Conservation (phyloP, 768 basidiomycete genomes). For the Leucocoprinus leucothites region DNA sequence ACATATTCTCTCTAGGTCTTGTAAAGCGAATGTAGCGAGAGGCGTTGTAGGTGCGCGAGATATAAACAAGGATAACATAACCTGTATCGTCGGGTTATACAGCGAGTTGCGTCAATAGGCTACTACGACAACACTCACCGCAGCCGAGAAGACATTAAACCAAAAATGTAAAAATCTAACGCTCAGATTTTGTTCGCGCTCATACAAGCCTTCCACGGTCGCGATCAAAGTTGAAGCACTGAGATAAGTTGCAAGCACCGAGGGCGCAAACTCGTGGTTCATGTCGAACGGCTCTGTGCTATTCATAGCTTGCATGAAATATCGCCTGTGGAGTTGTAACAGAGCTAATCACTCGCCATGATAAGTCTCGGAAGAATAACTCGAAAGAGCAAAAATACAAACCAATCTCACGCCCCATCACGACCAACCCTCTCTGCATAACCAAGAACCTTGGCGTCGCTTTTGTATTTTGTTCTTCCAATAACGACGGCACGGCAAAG, state of each 20-base stretch:
- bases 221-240: conserved; percentile 56
- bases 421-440: conserved; percentile 63
- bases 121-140: conserved; percentile 42
- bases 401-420: conserved; percentile 66
- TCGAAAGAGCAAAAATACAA: conserved; percentile 11
- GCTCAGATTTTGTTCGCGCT: conserved; percentile 57
- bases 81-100: conserved; percentile 26
- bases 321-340: conserved; percentile 64
- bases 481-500: conserved; percentile 48
- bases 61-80: conserved; percentile 63
- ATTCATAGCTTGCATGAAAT: conserved; percentile 65
- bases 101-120: not conserved
- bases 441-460: conserved; percentile 47
- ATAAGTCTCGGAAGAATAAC: not conserved
- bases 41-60: conserved; percentile 58
- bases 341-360: conserved; percentile 38
- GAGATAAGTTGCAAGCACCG: conserved; percentile 67
- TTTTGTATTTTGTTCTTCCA: conserved; percentile 39
- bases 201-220: conserved; percentile 52
- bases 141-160: conserved; percentile 73
- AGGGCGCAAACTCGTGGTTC: conserved; percentile 61
- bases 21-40: conserved; percentile 55
- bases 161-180: conserved; percentile 69
- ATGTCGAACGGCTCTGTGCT: conserved; percentile 51
- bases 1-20: conserved; percentile 57